A percentile compares a stretch with the other conserved stretches of the same genome.
Evolutionary conservation across 2,329 filamentous ascomycete genomes (phyloP).

Genomic region (Ilyonectria destructans): DNA sequence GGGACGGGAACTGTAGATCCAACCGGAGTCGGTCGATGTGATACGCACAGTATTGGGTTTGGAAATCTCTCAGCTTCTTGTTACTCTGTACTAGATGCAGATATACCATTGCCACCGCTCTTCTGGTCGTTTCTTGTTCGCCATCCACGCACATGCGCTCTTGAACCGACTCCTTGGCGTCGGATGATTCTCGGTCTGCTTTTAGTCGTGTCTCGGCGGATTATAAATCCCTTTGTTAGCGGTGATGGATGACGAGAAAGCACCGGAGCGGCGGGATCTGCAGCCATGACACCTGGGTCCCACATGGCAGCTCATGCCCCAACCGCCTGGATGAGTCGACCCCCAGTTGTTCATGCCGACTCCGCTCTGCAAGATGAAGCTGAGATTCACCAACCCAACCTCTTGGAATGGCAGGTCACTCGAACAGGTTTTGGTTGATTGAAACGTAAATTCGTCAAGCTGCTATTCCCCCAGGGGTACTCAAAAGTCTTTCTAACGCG

Average conservation of each 20-base stretch:
- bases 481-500: conserved; percentile 25
- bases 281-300: conserved; percentile 16
- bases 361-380: neutral
- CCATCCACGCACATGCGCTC: neutral
- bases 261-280: conserved; percentile 28
- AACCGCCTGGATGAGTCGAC: conserved; percentile 1
- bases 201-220: conserved; percentile 13
- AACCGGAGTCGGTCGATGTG: conserved; percentile 3
- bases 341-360: neutral
- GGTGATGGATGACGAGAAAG: neutral
- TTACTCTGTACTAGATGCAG: conserved; percentile 26
- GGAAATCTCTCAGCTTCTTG: conserved; percentile 31
- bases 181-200: neutral
- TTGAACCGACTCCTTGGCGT: neutral
- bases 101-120: conserved; percentile 29
- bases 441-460: conserved; percentile 1
- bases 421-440: neutral
- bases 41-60: conserved; percentile 12
- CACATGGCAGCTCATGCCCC: neutral
- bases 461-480: neutral
- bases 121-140: neutral
- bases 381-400: neutral
- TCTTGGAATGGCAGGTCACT: neutral
- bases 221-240: conserved; percentile 21
- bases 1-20: conserved; percentile 5